Base-by-base conservation (phyloP, 2,329 filamentous ascomycete species). In the Reticulascus tulasneorum region DNA sequence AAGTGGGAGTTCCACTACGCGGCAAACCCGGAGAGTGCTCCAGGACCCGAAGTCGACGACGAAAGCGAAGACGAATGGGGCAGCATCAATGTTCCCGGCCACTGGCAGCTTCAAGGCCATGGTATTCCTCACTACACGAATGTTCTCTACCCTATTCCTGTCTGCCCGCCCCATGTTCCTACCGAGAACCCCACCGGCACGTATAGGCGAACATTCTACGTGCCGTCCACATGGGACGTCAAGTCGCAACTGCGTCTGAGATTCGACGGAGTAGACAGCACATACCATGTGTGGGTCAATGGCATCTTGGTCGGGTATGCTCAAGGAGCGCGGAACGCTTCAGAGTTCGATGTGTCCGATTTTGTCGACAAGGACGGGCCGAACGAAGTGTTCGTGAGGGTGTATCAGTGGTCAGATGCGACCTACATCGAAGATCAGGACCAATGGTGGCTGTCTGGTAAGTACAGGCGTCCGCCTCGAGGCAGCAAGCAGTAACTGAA, bases 251-350 rank as follows among this genome's bases (percentile, higher is more conserved):
- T 85, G 13, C 67, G 80, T 12, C 59, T 86, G 16, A 66, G 82
- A 9, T 86, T 86, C 42, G 82, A 86, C 36, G 83, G 83, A 2
- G 82, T 86, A 0, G 82, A 86, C 48, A 81, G 78, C 48, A 77
- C 82, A 0, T 86, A 82, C 48, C 80, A 86, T 53, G 59, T 86
- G 9, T 86, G 74, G 70, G 60, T 86, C 7, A 86, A 86, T 45
- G 78, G 79, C 0, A 52, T 62, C 12, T 59, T 78, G 23, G 63
- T 85, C 3, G 83, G 83, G 3, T 86, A 86, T 48, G 76, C 76
- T 4, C 81, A 86, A 50, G 83, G 82, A 1, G 75, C 75, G 9
- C 67, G 82, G 23, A 86, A 86, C 47, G 69, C 82, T 0, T 71
- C 77, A 7, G 83, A 87, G 50, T 86, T 85, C 47, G 83, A 86